Percentiles rank a stretch among this genome's conserved stretches.
These are phyloP conservation scores for Torulaspora globosa DNA, from an alignment of 1,139 yeast genomes.

Conservation along the genomic window DNA sequence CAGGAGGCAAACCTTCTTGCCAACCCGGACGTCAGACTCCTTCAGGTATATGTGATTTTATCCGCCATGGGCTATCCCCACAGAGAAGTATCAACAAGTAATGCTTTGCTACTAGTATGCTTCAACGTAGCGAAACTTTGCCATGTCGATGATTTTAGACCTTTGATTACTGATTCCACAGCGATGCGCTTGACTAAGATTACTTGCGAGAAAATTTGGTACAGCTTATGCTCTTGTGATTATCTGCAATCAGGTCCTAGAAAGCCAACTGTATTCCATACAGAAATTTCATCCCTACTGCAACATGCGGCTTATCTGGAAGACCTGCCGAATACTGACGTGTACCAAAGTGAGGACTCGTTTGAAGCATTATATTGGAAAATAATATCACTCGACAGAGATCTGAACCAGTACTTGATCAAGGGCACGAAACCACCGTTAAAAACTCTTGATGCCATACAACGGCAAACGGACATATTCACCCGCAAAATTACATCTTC, in stretches of 20 bases:
- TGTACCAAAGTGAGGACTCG: constrained; percentile 30
- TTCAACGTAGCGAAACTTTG: constrained; percentile 27
- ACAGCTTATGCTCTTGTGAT: constrained; percentile 27
- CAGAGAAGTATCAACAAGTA: constrained; percentile 16
- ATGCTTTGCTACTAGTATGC: constrained; percentile 26
- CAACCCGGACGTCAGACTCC: constrained; percentile 28
- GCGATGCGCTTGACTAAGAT: constrained; percentile 24
- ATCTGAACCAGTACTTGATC: constrained; percentile 26
- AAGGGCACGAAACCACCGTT: constrained; percentile 28
- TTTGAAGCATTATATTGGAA: constrained; percentile 35
- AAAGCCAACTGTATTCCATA: constrained; percentile 24
- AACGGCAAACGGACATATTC: constrained; percentile 26
- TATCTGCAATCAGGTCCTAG: constrained; percentile 29
- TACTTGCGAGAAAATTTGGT: constrained; percentile 32
- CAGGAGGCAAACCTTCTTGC: constrained; percentile 21
- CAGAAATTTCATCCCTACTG: constrained; percentile 29
- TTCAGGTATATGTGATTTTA: constrained; percentile 30
- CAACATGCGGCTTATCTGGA: constrained; percentile 31
- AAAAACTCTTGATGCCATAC: constrained; percentile 32
- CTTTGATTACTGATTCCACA: constrained; percentile 25
- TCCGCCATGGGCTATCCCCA: constrained; percentile 26
- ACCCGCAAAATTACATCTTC: constrained; percentile 17
- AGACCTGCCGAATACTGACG: constrained; percentile 28
- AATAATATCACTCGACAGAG: constrained; percentile 33
- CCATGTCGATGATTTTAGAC: constrained; percentile 22